Conservation (phyloP, 208 protist species). For the Zelonia costaricensis region DNA sequence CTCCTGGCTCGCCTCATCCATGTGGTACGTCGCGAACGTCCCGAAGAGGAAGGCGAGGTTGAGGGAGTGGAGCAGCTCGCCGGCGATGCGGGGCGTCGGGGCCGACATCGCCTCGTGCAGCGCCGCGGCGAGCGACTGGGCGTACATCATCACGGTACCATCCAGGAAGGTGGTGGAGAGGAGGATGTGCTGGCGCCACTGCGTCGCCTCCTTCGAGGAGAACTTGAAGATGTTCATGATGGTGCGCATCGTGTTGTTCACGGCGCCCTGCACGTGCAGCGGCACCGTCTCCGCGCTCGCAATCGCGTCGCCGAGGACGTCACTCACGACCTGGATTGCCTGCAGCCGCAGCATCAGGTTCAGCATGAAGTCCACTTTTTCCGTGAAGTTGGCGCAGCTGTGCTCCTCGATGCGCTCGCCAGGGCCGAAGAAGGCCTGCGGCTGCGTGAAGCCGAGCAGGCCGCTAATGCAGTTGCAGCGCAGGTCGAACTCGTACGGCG, state of each 20-base stretch:
- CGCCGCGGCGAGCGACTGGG: conserved; percentile 49
- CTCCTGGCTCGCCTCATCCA: conserved; percentile 60
- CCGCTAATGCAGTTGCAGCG: conserved; percentile 89
- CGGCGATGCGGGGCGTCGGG: conserved; percentile 31
- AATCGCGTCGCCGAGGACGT: conserved; percentile 77
- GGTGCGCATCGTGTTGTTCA: conserved; percentile 85
- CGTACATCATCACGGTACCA: conserved; percentile 65
- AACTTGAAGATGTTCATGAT: conserved; percentile 94
- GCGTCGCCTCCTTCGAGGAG: conserved; percentile 56
- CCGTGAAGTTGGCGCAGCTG: conserved; percentile 82
- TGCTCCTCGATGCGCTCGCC: conserved; percentile 73
- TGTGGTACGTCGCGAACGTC: conserved; percentile 84
- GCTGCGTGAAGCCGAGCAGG: conserved; percentile 89
- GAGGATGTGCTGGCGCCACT: conserved; percentile 92
- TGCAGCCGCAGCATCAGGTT: conserved; percentile 85
- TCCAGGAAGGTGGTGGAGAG: conserved; percentile 87
- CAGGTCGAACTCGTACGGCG: conserved; percentile 88
- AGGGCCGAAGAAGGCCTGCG: conserved; percentile 85
- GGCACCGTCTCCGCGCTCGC: conserved; percentile 15
- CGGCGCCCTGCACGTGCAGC: conserved; percentile 36
- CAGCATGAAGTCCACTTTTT: conserved; percentile 89
- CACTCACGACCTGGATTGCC: conserved; percentile 82
- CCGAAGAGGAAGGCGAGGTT: conserved; percentile 80
- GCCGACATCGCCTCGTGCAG: conserved; percentile 46
- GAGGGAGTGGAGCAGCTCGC: conserved; percentile 70